Percentiles rank a stretch among this genome's conserved stretches.
Conservation (phyloP, 2,329 filamentous ascomycete species). For the Fusarium caatingaense region DNA sequence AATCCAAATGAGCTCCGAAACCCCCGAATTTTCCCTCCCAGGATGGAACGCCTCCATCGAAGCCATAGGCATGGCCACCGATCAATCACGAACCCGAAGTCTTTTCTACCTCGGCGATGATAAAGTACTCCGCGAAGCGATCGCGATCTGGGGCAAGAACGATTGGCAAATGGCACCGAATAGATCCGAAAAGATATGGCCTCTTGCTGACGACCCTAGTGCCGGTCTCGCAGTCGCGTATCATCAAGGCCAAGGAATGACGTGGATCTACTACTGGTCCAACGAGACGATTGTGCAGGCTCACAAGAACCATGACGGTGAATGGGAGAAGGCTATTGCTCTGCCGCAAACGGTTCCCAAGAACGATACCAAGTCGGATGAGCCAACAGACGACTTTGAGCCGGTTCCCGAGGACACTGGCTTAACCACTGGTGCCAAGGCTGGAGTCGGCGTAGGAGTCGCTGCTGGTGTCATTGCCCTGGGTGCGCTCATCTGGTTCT, state of each 20-base stretch:
- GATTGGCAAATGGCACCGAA: not conserved
- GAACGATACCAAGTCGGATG: not conserved
- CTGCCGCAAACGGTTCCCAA: not conserved
- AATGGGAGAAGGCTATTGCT: not conserved
- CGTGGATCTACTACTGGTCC: not conserved
- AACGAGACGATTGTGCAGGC: not conserved
- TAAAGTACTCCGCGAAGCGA: not conserved
- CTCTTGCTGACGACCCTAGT: not conserved
- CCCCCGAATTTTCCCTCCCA: not conserved
- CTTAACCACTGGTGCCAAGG: not conserved
- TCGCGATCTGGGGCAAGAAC: not conserved
- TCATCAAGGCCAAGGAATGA: not conserved
- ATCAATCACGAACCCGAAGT: not conserved
- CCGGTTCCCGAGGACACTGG: not conserved
- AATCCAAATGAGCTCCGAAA: not conserved
- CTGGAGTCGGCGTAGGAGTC: not conserved
- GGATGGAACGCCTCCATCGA: not conserved
- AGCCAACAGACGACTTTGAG: not conserved
- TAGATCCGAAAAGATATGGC: not conserved
- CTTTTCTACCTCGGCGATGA: not conserved
- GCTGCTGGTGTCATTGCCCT: not conserved
- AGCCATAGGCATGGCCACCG: not conserved
- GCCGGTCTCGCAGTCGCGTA: not conserved
- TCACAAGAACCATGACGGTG: not conserved
- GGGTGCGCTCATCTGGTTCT: not conserved